Base-by-base conservation (phyloP, 2,329 filamentous ascomycete genomes). In the Daldinia sp. region DNA sequence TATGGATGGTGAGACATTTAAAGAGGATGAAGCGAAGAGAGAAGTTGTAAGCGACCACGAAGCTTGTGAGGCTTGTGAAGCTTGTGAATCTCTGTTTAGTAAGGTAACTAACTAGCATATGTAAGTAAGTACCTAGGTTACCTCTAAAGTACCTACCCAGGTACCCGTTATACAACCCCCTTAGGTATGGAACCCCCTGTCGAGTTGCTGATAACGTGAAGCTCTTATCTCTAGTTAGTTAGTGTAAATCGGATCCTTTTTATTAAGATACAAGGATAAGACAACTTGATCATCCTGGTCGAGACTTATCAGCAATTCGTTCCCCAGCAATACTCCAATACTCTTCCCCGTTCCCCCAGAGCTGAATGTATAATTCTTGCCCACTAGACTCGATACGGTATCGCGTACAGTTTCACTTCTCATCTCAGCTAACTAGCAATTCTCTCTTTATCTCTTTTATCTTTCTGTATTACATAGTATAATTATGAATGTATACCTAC, bases 211-310 rank as follows among this genome's bases (percentile, higher is more conserved):
- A 66, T 58, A 66, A 61, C 60, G 49, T 58, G 35, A 43, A 30
- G 34, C 48, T 56, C 48, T 63, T 63, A 61, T 66, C 60, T 66
- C 41, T 63, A n/a, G n/a, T n/a, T n/a, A n/a, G n/a, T n/a, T n/a
- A n/a, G n/a, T n/a, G n/a, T n/a, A 17, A 58, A 29, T 34, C 29
- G 27, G 52, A 63, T 66, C 63, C 63, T 63, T 59, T 52, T 29
- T 19, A 57, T 15, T 34, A 29, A 13, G n/a, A 35, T 56, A 47
- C 41, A 35, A 55, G 19, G 32, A 30, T 30, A 27, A 15, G 43
- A 50, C 21, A 63, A 39, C 23, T 55, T 37, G 15, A 37, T 13
- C 34, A 57, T 55, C 50, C 53, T 32, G 17, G 43, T 35, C 19
- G 13, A 50, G 50, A 48, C 43, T 53, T 63, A 65, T 65, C 55